Evolutionary conservation across 2,329 filamentous ascomycete genomes (phyloP).

Genomic region (Botrytis squamosa): DNA sequence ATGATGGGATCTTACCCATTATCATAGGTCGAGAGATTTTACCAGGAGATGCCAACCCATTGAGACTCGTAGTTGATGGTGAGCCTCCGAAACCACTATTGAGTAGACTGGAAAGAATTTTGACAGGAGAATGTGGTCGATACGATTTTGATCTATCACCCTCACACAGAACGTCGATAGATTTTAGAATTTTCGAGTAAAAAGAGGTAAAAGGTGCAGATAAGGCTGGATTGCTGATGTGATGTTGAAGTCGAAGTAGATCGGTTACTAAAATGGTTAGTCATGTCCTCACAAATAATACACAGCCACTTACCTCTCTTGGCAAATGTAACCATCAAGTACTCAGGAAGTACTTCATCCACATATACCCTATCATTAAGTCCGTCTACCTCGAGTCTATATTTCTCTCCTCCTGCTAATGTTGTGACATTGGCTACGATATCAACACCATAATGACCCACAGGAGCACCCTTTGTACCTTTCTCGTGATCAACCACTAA

Average conservation of each 20-base stretch:
- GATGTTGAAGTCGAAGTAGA: slow-evolving; percentile 68
- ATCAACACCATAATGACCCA: slow-evolving; percentile 69
- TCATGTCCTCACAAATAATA: slow-evolving; percentile 2
- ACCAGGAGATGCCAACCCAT: slow-evolving; percentile 29
- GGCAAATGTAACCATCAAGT: slow-evolving; percentile 73
- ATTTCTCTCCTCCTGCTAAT: slow-evolving; percentile 52
- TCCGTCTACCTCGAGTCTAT: slow-evolving; percentile 58
- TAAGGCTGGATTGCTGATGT: slow-evolving; percentile 62
- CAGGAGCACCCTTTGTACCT: slow-evolving; percentile 63
- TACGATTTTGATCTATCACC: slow-evolving; percentile 66
- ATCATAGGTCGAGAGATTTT: slow-evolving; percentile 39
- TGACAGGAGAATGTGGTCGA: slow-evolving; percentile 82
- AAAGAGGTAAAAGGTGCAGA: slow-evolving; percentile 71
- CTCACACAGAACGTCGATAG: slow-evolving; percentile 62
- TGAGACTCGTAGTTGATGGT: slow-evolving; percentile 40
- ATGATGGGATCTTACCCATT: slow-evolving; percentile 46
- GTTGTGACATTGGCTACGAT: slow-evolving; percentile 63
- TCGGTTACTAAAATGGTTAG: slow-evolving; percentile 61
- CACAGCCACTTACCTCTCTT: slow-evolving; percentile 59
- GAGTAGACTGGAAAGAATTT: slow-evolving; percentile 82
- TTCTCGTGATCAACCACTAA: slow-evolving; percentile 71
- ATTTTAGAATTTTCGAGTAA: slow-evolving; percentile 73
- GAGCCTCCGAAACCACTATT: slow-evolving; percentile 53
- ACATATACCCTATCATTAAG: slow-evolving; percentile 68
- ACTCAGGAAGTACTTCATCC: slow-evolving; percentile 70